Conservation (phyloP, 805 yeast species). For the Cyberlindnera misumaiensis region DNA sequence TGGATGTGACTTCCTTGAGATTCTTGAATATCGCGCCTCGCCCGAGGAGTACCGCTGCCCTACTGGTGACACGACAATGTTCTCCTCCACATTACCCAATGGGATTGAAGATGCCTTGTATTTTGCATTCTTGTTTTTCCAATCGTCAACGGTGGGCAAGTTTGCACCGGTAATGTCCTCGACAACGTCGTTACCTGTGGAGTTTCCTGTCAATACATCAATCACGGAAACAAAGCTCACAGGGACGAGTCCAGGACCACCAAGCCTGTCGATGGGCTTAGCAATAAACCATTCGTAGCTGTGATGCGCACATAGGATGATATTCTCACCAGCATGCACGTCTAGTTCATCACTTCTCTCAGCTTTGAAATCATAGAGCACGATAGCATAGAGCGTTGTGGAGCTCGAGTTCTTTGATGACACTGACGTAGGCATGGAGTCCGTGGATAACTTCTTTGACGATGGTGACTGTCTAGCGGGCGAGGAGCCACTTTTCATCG, state of each 20-base stretch:
- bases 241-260: conserved; percentile 97
- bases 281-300: conserved; percentile 97
- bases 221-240: conserved; percentile 82
- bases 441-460: conserved; percentile 15
- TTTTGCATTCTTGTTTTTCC: conserved; percentile 87
- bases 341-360: conserved; percentile 74
- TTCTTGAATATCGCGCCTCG: neutral
- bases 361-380: conserved; percentile 81
- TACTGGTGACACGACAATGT: neutral
- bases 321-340: conserved; percentile 78
- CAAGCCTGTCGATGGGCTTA: conserved; percentile 87
- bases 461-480: conserved; percentile 7
- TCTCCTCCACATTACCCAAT: conserved; percentile 48
- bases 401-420: conserved; percentile 11
- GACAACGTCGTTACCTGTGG: conserved; percentile 46
- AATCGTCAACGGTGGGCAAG: conserved; percentile 89
- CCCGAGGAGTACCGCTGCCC: neutral
- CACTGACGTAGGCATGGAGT: conserved; percentile 18
- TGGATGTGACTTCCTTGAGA: conserved; percentile 5
- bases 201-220: conserved; percentile 60
- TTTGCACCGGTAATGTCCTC: conserved; percentile 59
- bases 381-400: conserved; percentile 69
- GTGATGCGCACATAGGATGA: conserved; percentile 93
- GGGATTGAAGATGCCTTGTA: conserved; percentile 88
- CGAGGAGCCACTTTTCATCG: conserved; percentile 21